These are phyloP conservation scores for Rhodotorula sp. DNA, from an alignment of 1,284 basidiomycete species.

Conservation along the genomic window DNA sequence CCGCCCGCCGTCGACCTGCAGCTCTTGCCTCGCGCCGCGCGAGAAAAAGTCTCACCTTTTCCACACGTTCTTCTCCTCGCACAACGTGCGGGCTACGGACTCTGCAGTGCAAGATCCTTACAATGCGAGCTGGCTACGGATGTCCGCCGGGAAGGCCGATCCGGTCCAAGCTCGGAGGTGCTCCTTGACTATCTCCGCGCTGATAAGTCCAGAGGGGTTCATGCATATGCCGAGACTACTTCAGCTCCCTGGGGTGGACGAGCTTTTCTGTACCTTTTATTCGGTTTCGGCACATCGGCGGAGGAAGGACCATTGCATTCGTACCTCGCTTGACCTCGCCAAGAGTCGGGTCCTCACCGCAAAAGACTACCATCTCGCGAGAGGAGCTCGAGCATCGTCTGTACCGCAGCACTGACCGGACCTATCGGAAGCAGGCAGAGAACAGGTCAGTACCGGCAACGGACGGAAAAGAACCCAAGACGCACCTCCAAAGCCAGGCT, in stretches of 20 bases:
- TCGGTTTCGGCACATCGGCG: too few species aligned
- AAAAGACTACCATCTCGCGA: slow-evolving; percentile 52
- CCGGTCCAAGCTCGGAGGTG: neutral
- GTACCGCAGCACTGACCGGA: slow-evolving; percentile 55
- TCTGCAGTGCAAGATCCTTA: too few species aligned
- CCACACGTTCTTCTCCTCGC: neutral
- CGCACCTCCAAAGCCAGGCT: slow-evolving; percentile 46
- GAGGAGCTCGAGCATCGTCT: slow-evolving; percentile 69
- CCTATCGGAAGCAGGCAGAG: slow-evolving; percentile 21
- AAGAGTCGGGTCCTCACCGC: too few species aligned
- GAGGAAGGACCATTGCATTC: too few species aligned
- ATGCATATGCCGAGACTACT: too few species aligned
- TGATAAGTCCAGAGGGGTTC: neutral
- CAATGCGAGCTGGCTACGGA: neutral
- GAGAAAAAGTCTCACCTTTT: slow-evolving; percentile 5
- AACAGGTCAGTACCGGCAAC: neutral
- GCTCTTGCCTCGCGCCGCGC: neutral
- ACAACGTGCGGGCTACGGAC: neutral
- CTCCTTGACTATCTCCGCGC: neutral
- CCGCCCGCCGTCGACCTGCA: neutral
- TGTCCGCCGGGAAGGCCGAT: neutral
- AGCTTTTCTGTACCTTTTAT: too few species aligned
- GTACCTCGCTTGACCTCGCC: too few species aligned
- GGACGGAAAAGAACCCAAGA: neutral
- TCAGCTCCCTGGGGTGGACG: too few species aligned